Evolutionary conservation across 1,139 yeast genomes (phyloP).

Genomic region (Zygoascus meyerae): DNA sequence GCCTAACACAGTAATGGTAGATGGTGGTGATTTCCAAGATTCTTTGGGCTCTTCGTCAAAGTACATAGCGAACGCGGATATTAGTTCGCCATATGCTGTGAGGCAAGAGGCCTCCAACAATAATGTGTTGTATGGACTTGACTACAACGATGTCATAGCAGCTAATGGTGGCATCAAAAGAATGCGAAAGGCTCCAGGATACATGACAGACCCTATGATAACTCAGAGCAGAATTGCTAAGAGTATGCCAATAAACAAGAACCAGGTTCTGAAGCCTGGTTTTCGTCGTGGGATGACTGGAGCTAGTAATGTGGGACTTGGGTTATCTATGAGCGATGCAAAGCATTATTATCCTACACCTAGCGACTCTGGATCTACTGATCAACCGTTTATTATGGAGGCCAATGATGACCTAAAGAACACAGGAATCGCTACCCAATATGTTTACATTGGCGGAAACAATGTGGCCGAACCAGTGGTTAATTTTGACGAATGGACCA

Average conservation of each 20-base stretch:
- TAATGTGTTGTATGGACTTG: neutral
- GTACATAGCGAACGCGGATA: too few species aligned
- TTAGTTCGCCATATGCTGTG: too few species aligned
- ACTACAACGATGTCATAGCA: slow-evolving; percentile 1
- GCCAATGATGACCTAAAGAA: slow-evolving; percentile 5
- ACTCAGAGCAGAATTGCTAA: slow-evolving; percentile 1
- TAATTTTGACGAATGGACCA: slow-evolving; percentile 3
- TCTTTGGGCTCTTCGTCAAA: too few species aligned
- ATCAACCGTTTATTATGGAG: slow-evolving; percentile 11
- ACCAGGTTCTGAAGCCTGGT: too few species aligned
- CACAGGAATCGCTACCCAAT: slow-evolving; percentile 4
- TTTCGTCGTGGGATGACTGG: neutral
- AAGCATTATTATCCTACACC: slow-evolving; percentile 28
- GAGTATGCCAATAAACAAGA: too few species aligned
- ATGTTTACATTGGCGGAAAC: slow-evolving; percentile 1
- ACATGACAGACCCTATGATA: slow-evolving; percentile 1
- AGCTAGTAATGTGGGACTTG: neutral
- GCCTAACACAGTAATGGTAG: neutral
- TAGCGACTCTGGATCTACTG: slow-evolving; percentile 27
- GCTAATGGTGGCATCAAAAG: neutral
- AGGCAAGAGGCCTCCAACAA: too few species aligned
- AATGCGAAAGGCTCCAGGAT: slow-evolving; percentile 2
- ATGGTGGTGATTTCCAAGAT: neutral
- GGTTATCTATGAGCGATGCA: slow-evolving; percentile 6
- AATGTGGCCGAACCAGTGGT: neutral